A percentile compares a stretch with the other conserved stretches of the same genome.
These are phyloP conservation scores for Magnusiomyces paraingens DNA, from an alignment of 1,139 yeast species.

Conservation along the genomic window DNA sequence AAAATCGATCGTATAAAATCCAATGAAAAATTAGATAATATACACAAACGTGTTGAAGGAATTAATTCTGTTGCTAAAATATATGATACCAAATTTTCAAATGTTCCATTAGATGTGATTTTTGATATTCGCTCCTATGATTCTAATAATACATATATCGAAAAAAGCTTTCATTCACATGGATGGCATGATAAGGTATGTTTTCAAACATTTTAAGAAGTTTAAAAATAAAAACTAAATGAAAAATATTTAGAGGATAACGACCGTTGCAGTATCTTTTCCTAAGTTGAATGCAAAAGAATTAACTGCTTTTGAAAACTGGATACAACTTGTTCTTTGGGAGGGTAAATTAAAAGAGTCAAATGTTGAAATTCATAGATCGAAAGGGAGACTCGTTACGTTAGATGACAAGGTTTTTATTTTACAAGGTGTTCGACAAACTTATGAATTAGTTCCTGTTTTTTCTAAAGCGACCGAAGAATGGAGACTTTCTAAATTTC, in stretches of 20 bases:
- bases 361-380: slow-evolving; percentile 61
- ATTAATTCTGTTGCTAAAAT: slow-evolving; percentile 70
- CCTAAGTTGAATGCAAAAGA: slow-evolving; percentile 36
- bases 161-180: slow-evolving; percentile 8
- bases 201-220: background rate
- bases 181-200: slow-evolving; percentile 15
- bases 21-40: slow-evolving; percentile 24
- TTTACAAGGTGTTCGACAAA: slow-evolving; percentile 90
- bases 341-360: slow-evolving; percentile 42
- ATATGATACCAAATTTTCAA: slow-evolving; percentile 63
- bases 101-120: slow-evolving; percentile 55
- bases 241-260: slow-evolving; percentile 39
- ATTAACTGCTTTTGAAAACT: slow-evolving; percentile 46
- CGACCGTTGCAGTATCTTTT: slow-evolving; percentile 55
- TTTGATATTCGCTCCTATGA: slow-evolving; percentile 81
- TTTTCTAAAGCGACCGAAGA: background rate
- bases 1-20: slow-evolving; percentile 53
- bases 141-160: slow-evolving; percentile 18
- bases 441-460: slow-evolving; percentile 65
- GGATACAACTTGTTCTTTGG: slow-evolving; percentile 67
- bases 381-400: slow-evolving; percentile 64
- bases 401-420: slow-evolving; percentile 44
- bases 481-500: background rate
- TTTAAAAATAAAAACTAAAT: background rate
- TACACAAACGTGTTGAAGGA: slow-evolving; percentile 39